Conservation (phyloP, 2,329 filamentous ascomycete species). For the Tolypocladium tundrense region DNA sequence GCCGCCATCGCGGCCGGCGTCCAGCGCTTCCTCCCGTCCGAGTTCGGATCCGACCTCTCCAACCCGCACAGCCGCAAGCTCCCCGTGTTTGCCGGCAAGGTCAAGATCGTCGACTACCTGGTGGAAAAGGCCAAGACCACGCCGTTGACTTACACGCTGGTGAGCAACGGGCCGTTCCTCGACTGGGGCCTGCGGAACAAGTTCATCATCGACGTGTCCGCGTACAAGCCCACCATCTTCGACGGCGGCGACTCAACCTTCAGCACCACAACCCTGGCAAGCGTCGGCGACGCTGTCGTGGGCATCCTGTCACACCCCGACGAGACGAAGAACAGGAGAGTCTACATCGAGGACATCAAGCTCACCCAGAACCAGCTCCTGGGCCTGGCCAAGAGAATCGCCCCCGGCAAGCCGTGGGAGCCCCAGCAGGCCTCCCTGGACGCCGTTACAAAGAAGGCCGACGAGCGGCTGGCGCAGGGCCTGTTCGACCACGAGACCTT, state of each 20-base stretch:
- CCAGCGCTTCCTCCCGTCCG: conserved; percentile 50
- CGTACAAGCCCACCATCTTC: conserved; percentile 29
- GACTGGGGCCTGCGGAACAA: conserved; percentile 39
- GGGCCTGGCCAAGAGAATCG: conserved; percentile 35
- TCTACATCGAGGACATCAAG: conserved; percentile 34
- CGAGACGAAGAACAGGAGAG: conserved; percentile 40
- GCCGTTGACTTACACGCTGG: conserved; percentile 41
- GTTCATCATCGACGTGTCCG: conserved; percentile 32
- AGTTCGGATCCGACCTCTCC: conserved; percentile 34
- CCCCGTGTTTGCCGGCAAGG: conserved; percentile 42
- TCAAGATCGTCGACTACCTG: conserved; percentile 28
- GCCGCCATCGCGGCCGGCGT: conserved; percentile 50
- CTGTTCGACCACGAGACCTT: conserved; percentile 18
- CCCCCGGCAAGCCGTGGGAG: conserved; percentile 34
- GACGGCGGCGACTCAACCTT: conserved; percentile 40
- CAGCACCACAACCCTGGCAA: conserved; percentile 34
- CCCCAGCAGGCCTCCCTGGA: conserved; percentile 25
- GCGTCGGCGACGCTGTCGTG: conserved; percentile 36
- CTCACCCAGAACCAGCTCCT: conserved; percentile 36
- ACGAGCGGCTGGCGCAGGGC: conserved; percentile 20
- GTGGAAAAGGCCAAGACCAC: conserved; percentile 27
- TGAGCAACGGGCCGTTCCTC: conserved; percentile 46
- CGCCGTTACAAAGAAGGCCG: conserved; percentile 14
- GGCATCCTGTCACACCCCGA: conserved; percentile 36
- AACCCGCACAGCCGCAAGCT: conserved; percentile 26